phyloP scores from a whole-genome alignment of 2,329 filamentous ascomycete genomes.

The Penicillium sp. region DNA sequence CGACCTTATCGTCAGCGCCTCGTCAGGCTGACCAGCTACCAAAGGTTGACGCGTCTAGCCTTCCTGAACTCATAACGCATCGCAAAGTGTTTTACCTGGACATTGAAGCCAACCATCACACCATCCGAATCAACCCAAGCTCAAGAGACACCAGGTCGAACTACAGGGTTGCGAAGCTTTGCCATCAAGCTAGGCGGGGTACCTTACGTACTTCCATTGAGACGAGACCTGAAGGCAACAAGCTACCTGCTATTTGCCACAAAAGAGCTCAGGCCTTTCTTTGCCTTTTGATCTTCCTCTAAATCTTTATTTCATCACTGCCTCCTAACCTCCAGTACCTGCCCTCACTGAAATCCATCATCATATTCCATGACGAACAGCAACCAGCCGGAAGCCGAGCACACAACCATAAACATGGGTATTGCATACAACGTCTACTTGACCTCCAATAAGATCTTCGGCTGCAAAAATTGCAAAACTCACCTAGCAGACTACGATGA shows the following conservation, averaged over 20 bases:
- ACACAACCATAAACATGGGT: conserved; percentile 64
- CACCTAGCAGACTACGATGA: conserved; percentile 95
- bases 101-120: neutral
- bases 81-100: neutral
- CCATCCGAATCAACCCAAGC: neutral
- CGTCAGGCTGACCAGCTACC: conserved; percentile 16
- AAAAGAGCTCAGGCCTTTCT: neutral
- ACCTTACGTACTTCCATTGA: too few relatives aligned
- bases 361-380: neutral
- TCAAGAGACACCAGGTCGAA: neutral
- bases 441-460: conserved; percentile 83
- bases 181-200: neutral
- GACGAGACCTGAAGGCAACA: neutral
- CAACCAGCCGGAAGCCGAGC: conserved; percentile 6
- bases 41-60: neutral
- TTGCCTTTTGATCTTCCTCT: neutral
- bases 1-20: conserved; percentile 25
- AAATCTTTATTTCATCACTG: neutral
- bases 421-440: conserved; percentile 92
- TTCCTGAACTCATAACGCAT: neutral
- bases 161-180: neutral
- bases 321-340: neutral
- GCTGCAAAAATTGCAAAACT: conserved; percentile 92
- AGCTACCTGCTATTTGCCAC: neutral
- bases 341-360: neutral